Conservation (phyloP, 1,284 basidiomycete species). For the Pascua guehoae region DNA sequence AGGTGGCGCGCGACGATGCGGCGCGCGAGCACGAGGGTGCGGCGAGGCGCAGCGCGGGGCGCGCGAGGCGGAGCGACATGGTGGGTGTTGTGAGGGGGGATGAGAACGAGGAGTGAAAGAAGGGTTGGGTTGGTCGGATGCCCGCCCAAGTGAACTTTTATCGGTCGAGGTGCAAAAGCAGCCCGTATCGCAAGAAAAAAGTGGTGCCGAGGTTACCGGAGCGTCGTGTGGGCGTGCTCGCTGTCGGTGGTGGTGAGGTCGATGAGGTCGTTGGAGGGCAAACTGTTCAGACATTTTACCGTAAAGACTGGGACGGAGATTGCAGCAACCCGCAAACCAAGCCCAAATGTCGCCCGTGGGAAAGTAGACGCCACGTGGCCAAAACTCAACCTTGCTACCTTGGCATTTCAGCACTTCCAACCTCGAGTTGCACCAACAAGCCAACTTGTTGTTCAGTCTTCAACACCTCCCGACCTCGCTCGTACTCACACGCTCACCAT, state of each 20-base stretch:
- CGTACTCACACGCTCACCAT: slow-evolving; percentile 52
- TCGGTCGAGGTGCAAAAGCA: no score
- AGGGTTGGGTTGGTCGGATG: not conserved
- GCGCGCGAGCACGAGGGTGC: slow-evolving; percentile 25
- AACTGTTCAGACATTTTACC: no score
- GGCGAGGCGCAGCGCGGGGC: slow-evolving; percentile 15
- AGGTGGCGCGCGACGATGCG: slow-evolving; percentile 11
- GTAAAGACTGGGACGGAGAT: no score
- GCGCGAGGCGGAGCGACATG: slow-evolving; percentile 16
- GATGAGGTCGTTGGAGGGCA: not conserved
- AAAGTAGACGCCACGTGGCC: no score
- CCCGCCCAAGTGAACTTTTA: no score
- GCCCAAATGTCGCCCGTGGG: no score
- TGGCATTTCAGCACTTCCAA: no score
- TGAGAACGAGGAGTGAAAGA: not conserved
- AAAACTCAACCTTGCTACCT: no score
- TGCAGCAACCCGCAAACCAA: not conserved
- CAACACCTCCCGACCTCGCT: not conserved
- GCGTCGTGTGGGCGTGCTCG: not conserved
- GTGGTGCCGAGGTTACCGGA: no score
- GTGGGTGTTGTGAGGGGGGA: not conserved
- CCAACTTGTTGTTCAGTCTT: no score
- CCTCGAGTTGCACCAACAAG: no score
- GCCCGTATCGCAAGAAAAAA: no score
- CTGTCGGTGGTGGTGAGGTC: not conserved